Evolutionary conservation across 2,329 filamentous ascomycete genomes (phyloP).

Genomic region (Paracoccidioides brasiliensis): DNA sequence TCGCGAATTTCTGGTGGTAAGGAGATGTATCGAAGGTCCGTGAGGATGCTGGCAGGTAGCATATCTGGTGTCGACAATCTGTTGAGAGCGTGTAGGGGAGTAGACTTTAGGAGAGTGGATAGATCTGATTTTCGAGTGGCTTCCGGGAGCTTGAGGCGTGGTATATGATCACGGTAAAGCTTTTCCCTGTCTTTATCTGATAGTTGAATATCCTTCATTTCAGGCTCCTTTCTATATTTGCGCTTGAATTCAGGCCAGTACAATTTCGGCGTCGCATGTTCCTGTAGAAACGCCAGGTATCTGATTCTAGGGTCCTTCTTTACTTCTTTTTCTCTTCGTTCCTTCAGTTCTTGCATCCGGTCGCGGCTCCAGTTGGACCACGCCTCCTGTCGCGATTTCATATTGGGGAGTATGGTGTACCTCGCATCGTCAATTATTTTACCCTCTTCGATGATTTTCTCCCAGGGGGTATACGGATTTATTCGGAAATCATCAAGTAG

Average conservation of each 20-base stretch:
- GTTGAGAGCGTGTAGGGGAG: constrained; percentile 28
- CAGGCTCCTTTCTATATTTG: constrained; percentile 69
- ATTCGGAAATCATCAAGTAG: constrained; percentile 70
- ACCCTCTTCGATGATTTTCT: constrained; percentile 72
- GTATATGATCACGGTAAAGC: constrained; percentile 35
- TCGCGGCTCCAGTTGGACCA: constrained; percentile 76
- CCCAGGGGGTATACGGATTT: constrained; percentile 84
- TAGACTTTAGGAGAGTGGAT: constrained; percentile 31
- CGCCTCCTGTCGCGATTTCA: constrained; percentile 64
- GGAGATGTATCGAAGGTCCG: constrained; percentile 33
- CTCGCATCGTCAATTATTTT: constrained; percentile 71
- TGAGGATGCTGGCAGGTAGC: constrained; percentile 30
- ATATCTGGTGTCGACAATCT: constrained; percentile 26
- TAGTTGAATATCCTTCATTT: constrained; percentile 46
- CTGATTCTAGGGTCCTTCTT: constrained; percentile 72
- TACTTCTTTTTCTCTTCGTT: constrained; percentile 59
- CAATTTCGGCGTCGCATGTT: constrained; percentile 74
- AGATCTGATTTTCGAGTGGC: constrained; percentile 35
- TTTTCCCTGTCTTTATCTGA: constrained; percentile 38
- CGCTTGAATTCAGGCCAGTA: constrained; percentile 97
- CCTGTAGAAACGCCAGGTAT: constrained; percentile 69
- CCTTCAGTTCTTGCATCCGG: constrained; percentile 58
- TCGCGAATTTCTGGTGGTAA: constrained; percentile 27
- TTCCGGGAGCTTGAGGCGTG: constrained; percentile 34
- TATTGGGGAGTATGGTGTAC: constrained; percentile 72